A percentile compares a stretch with the other conserved stretches of the same genome.
These are phyloP conservation scores for Petrea volubilis DNA, from an alignment of 257 asterid genomes.

Conservation along the genomic window DNA sequence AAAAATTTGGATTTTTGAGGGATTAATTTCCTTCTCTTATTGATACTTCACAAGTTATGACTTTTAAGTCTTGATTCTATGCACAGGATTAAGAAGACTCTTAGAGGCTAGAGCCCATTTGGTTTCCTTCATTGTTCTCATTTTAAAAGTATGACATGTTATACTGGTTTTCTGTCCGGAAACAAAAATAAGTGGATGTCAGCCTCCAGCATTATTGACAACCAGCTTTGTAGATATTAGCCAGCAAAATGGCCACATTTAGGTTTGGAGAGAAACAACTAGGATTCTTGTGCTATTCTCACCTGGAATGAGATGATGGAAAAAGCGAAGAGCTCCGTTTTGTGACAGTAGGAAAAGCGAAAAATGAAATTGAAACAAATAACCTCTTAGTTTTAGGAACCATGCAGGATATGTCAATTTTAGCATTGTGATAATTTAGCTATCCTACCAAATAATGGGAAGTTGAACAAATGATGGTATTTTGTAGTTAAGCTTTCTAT, in stretches of 20 bases:
- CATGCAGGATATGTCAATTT: background rate
- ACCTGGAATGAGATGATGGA: background rate
- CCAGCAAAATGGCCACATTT: background rate
- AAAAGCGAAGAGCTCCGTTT: too few relatives aligned
- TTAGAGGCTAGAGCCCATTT: background rate
- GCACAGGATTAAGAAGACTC: background rate
- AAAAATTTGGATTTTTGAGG: background rate
- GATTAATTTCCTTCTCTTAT: background rate
- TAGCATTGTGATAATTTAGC: conserved; percentile 1
- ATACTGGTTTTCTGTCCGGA: background rate
- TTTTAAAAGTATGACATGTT: background rate
- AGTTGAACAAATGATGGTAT: background rate
- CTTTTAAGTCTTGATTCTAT: background rate
- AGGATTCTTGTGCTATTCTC: background rate
- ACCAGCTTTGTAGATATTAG: background rate
- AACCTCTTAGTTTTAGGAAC: background rate
- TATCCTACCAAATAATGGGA: background rate
- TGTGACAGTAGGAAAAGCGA: background rate
- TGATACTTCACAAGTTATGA: background rate
- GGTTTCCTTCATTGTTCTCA: background rate
- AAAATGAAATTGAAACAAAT: background rate
- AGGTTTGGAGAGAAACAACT: background rate
- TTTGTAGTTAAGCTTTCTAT: background rate
- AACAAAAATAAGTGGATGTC: too few relatives aligned
- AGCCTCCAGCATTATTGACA: background rate